phyloP scores from a whole-genome alignment of 345 rosid species.

The Gossypium thurberi region DNA sequence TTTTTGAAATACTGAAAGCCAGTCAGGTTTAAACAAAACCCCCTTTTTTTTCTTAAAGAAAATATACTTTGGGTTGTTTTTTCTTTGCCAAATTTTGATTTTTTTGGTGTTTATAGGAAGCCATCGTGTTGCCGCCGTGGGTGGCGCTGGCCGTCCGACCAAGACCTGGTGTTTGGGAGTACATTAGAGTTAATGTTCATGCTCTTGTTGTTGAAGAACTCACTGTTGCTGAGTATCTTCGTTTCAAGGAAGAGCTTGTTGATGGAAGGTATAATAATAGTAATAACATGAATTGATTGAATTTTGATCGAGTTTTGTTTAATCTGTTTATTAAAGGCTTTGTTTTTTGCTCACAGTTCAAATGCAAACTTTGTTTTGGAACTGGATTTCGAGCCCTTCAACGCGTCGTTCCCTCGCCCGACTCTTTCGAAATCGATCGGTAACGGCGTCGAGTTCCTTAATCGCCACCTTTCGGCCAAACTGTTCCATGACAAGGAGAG shows the following conservation, averaged over 20 bases:
- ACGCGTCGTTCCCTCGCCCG: slow-evolving; percentile 80
- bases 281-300: neutral
- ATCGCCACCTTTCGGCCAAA: slow-evolving; percentile 90
- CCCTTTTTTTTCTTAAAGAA: neutral
- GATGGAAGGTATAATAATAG: slow-evolving; percentile 55
- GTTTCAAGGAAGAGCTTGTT: slow-evolving; percentile 93
- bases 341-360: slow-evolving; percentile 27
- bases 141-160: slow-evolving; percentile 87
- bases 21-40: slow-evolving; percentile 32
- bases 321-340: neutral
- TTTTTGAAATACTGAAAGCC: slow-evolving; percentile 50
- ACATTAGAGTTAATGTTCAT: slow-evolving; percentile 67
- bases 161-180: slow-evolving; percentile 96
- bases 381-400: slow-evolving; percentile 93
- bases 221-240: slow-evolving; percentile 68
- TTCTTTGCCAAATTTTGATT: neutral
- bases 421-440: slow-evolving; percentile 84
- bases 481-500: slow-evolving; percentile 95
- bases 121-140: slow-evolving; percentile 80
- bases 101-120: slow-evolving; percentile 49
- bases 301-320: neutral
- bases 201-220: slow-evolving; percentile 87
- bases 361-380: slow-evolving; percentile 81
- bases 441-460: slow-evolving; percentile 93
- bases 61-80: neutral